Evolutionary conservation across 345 rosid species (phyloP).

Genomic region (Gossypium mustelinum): DNA sequence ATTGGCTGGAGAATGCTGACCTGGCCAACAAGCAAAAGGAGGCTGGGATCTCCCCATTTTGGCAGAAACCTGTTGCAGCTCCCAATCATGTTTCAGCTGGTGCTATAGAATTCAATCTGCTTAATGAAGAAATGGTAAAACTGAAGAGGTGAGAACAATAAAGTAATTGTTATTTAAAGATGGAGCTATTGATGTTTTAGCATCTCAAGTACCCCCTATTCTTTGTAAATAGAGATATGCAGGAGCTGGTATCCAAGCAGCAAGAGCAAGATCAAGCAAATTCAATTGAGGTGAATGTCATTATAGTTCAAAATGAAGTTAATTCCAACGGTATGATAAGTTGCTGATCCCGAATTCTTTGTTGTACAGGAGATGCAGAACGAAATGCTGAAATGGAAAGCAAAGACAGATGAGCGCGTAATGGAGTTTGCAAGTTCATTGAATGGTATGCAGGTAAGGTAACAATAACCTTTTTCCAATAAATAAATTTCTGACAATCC

Average conservation of each 20-base stretch:
- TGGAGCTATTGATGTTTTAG: background rate
- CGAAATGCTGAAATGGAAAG: slow-evolving; percentile 47
- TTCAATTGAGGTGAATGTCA: slow-evolving; percentile 15
- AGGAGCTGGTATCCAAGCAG: slow-evolving; percentile 43
- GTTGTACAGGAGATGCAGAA: slow-evolving; percentile 4
- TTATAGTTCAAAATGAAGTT: background rate
- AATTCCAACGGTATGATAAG: background rate
- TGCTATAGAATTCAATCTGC: slow-evolving; percentile 39
- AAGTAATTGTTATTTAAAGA: background rate
- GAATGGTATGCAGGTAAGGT: slow-evolving; percentile 63
- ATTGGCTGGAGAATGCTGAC: slow-evolving; percentile 91
- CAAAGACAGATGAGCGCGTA: slow-evolving; percentile 51
- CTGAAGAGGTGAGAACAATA: slow-evolving; percentile 43
- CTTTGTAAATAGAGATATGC: slow-evolving; percentile 50
- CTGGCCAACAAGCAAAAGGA: slow-evolving; percentile 53
- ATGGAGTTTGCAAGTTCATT: slow-evolving; percentile 62
- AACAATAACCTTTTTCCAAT: background rate
- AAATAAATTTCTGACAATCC: slow-evolving; percentile 1
- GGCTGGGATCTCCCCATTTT: slow-evolving; percentile 58
- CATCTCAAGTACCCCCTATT: background rate
- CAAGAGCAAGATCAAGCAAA: slow-evolving; percentile 44
- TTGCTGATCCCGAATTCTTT: background rate
- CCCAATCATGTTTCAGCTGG: slow-evolving; percentile 35
- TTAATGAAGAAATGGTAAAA: slow-evolving; percentile 53
- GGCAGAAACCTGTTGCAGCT: slow-evolving; percentile 46